phyloP scores from a whole-genome alignment of 495 filamentous ascomycete species.

The Penicillium roqueforti region DNA sequence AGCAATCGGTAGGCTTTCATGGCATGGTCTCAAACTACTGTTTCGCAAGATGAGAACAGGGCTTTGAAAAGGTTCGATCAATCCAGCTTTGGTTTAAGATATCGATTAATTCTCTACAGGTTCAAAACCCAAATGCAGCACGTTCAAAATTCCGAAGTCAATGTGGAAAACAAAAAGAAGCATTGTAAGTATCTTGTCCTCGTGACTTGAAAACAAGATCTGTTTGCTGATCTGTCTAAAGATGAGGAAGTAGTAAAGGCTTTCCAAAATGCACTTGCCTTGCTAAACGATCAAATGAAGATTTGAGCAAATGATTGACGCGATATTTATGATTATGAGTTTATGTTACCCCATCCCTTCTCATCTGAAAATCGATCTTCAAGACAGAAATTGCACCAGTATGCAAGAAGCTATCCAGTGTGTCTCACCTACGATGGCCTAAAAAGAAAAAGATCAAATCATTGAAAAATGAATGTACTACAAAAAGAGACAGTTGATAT shows the following conservation, averaged over 20 bases:
- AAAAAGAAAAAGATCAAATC: background rate
- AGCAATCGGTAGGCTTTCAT: constrained; percentile 56
- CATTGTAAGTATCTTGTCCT: constrained; percentile 55
- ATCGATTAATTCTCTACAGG: constrained; percentile 31
- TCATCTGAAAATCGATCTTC: background rate
- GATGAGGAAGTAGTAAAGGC: constrained; percentile 74
- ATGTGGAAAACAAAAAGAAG: constrained; percentile 63
- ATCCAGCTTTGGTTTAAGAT: background rate
- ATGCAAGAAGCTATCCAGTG: background rate
- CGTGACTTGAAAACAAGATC: background rate
- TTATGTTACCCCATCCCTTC: background rate
- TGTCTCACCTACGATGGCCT: background rate
- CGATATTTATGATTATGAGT: background rate
- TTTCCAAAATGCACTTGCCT: constrained; percentile 71
- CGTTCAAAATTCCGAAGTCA: constrained; percentile 65
- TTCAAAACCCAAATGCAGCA: constrained; percentile 72
- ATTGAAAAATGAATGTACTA: background rate
- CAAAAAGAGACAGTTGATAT: background rate
- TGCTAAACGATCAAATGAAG: constrained; percentile 48
- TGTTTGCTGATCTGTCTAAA: constrained; percentile 24
- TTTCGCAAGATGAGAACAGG: constrained; percentile 64
- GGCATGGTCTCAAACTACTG: constrained; percentile 62
- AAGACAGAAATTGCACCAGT: background rate
- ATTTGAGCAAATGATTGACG: constrained; percentile 4
- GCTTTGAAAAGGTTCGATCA: constrained; percentile 60